Evolutionary conservation across 2,329 filamentous ascomycete species (phyloP), one percentile per base, ranked within the genome.

Genomic region (Aspergillus texensis): DNA sequence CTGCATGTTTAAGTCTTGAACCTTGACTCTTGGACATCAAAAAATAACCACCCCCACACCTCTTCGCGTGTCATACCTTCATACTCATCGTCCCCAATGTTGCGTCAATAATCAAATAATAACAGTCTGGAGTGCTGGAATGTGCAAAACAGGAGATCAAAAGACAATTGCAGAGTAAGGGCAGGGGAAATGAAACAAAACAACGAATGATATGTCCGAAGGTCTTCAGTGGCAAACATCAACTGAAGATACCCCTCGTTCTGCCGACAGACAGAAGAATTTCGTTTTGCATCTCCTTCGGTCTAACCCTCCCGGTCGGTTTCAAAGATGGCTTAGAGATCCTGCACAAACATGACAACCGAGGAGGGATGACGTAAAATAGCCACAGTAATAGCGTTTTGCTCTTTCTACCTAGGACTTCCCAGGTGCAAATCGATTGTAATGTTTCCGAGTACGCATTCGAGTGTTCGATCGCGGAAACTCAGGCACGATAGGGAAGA

Each of bases 331-430:
- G 55, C 46, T 58, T 48, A 58, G 63, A 67, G 65, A 67, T 67
- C 65, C 68, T 52, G 48, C 10, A 52, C 14, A 32, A 52, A 65
- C 60, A 45, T 28, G 52, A 46, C n/a, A 62, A 63, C 57, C 65
- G 63, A 53, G 52, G 56, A 65, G 68, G 68, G 69, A 68, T 72
- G 70, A 75, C 70, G 63, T 71, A 72, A 68, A 71, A 75, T 75
- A 75, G 74, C 75, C 75, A 72, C 72, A 71, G 68, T 74, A 66
- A 71, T 48, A 69, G 65, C 71, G 74, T 72, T 76, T 74, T 70
- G 70, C 72, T 69, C 60, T 36, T 26, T 11, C 32, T 55, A 65
- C 59, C 71, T 66, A 70, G 63, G 67, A 53, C 69, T 64, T 65
- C 62, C 56, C 66, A 67, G 66, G 54, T 52, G 41, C 57, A 45